phyloP scores from a whole-genome alignment of 1,284 basidiomycete genomes.

The Takashimella tepidaria region DNA sequence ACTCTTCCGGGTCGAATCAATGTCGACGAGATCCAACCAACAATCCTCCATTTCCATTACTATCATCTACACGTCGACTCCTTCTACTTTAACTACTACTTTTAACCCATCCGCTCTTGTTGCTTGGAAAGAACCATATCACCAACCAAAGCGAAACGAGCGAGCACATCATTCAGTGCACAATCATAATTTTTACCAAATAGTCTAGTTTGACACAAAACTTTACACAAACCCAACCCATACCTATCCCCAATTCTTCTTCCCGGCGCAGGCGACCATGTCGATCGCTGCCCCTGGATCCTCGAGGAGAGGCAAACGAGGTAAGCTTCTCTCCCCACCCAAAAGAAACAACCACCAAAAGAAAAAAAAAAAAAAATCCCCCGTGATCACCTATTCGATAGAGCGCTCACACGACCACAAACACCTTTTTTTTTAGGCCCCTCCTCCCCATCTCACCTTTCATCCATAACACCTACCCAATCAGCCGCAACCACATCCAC shows the following conservation, averaged over 20 bases:
- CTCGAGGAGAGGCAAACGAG: slow-evolving; percentile 12
- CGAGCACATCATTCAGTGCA: slow-evolving; percentile 10
- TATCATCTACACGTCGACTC: too few relatives aligned
- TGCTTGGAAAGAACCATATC: neutral
- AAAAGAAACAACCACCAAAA: neutral
- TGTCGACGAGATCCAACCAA: slow-evolving; percentile 12
- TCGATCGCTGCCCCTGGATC: neutral
- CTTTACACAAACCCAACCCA: slow-evolving; percentile 4
- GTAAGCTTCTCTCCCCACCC: slow-evolving; percentile 8
- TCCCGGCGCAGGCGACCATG: slow-evolving; percentile 14
- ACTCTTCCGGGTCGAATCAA: slow-evolving; percentile 8
- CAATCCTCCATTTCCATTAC: too few relatives aligned
- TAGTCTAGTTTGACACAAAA: slow-evolving; percentile 9
- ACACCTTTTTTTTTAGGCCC: slow-evolving; percentile 11
- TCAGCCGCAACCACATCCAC: too few relatives aligned
- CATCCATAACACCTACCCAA: slow-evolving; percentile 12
- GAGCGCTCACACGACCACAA: slow-evolving; percentile 17
- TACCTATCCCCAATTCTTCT: slow-evolving; percentile 12
- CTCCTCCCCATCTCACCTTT: slow-evolving; percentile 16
- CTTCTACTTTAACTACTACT: neutral
- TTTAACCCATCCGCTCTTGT: neutral
- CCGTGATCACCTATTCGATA: neutral
- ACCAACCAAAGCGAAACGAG: neutral
- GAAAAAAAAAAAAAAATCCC: neutral
- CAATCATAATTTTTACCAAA: slow-evolving; percentile 19